These are phyloP conservation scores for Rhododendron mucronatum DNA, from an alignment of 148 eudicot genomes.

Conservation along the genomic window DNA sequence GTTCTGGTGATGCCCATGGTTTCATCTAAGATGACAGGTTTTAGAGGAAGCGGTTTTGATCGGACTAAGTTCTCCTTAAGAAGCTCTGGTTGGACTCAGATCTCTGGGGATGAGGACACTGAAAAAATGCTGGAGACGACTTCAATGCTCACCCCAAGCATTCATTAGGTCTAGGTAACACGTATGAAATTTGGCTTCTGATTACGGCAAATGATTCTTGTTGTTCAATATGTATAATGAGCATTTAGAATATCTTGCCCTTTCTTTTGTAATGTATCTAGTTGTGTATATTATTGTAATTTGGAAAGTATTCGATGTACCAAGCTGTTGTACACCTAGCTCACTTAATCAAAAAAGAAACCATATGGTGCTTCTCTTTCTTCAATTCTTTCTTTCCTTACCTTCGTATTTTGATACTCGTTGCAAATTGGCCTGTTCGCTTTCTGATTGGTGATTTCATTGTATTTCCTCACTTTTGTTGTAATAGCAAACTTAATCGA, in stretches of 20 bases:
- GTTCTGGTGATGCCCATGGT: constrained; percentile 93
- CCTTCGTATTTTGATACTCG: neutral
- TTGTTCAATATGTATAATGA: neutral
- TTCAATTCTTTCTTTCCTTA: neutral
- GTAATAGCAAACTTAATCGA: neutral
- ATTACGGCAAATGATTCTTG: neutral
- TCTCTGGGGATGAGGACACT: constrained; percentile 54
- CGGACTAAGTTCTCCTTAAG: constrained; percentile 58
- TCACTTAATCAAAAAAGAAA: neutral
- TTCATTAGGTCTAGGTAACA: constrained; percentile 24
- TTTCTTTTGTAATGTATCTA: neutral
- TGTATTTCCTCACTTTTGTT: neutral
- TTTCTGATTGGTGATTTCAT: neutral
- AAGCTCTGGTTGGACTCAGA: constrained; percentile 60
- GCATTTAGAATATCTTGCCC: neutral
- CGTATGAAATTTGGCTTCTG: neutral
- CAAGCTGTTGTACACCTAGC: neutral
- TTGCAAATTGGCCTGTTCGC: neutral
- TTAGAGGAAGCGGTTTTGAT: constrained; percentile 57
- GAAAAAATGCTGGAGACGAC: constrained; percentile 46
- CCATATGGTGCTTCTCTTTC: neutral
- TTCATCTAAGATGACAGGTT: constrained; percentile 92
- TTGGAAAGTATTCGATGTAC: neutral
- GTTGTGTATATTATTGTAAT: constrained; percentile 1
- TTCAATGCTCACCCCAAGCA: constrained; percentile 30